phyloP scores from a whole-genome alignment of 352 stramenopile species.

The Phytophthora nicotianae region DNA sequence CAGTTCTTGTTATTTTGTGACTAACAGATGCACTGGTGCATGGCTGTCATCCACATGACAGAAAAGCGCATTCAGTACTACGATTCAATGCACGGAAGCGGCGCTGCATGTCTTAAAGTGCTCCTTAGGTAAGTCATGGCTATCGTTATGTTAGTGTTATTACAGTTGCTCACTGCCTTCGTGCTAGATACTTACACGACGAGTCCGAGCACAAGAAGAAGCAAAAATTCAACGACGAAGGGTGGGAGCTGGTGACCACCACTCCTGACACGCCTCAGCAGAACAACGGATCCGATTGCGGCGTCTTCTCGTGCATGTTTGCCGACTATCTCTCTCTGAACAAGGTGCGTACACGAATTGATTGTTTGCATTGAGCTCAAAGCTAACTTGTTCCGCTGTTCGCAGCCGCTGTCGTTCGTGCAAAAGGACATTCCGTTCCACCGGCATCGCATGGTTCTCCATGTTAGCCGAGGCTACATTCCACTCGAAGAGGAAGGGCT shows the following conservation, averaged over 20 bases:
- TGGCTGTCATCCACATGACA: conserved; percentile 87
- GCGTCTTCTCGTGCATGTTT: conserved; percentile 89
- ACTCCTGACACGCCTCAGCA: conserved; percentile 73
- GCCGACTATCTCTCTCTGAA: conserved; percentile 79
- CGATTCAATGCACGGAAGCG: conserved; percentile 82
- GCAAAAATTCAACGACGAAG: conserved; percentile 56
- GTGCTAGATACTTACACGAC: conserved; percentile 75
- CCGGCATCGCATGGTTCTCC: conserved; percentile 81
- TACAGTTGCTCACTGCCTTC: not conserved
- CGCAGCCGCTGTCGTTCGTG: conserved; percentile 66
- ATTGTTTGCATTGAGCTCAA: not conserved
- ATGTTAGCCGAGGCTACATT: conserved; percentile 65
- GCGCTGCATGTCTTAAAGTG: conserved; percentile 72
- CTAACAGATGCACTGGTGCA: conserved; percentile 83
- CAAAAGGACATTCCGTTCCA: conserved; percentile 89
- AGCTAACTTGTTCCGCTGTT: not conserved
- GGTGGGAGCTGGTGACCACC: conserved; percentile 71
- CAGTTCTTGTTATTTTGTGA: not conserved
- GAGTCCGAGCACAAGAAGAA: conserved; percentile 89
- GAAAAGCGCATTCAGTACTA: conserved; percentile 92
- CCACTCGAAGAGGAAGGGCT: conserved; percentile 70
- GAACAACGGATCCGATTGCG: conserved; percentile 84
- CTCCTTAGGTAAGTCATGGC: conserved; percentile 47
- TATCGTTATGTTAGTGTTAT: not conserved
- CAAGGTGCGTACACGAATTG: conserved; percentile 39